Base-by-base conservation (phyloP, 2,329 filamentous ascomycete species). In the Botrytis squamosa region DNA sequence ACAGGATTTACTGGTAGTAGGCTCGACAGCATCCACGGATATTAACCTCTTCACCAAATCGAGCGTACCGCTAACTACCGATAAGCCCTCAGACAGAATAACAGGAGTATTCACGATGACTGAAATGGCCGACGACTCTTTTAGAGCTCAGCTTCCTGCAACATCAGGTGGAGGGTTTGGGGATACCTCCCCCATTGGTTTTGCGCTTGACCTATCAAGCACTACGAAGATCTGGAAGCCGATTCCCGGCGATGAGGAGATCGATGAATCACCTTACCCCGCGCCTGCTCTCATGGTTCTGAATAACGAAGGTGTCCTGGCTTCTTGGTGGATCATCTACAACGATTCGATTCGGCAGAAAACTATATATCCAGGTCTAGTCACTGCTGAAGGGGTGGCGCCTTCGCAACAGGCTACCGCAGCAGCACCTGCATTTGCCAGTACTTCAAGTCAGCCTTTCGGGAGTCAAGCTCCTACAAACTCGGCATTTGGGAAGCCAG, bases 311-410 rank as follows among this genome's bases (percentile, higher is more conserved):
- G 96, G 96, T 76, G 84, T 97, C 16, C 85, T 99, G 25, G 90
- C 89, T 64, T 88, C 90, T 20, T 99, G 95, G 94, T 98, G 95
- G 93, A 84, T 98, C 62, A 88, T 98, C 33, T 98, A 98, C 83
- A 89, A 92, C 52, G 94, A 97, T 60, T 94, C 95, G 2, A 90
- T 99, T 75, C 89, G 91, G 74, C 86, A 91, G 78, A 91, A 91
- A 5, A 89, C 89, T 10, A 88, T 89, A 0, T 98, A 94, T 81
- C 88, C 91, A 59, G 93, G 92, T 7, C 85, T 98, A 76, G 84
- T 86, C 59, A 84, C 83, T 63, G 84, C 84, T 46, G 77, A 75
- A 55, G 77, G 70, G 46, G 71, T 75, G 33, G 64, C 76, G 29
- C 74, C 77, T 63, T 79, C 73, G 77, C 76, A 78, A 40, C 79